Evolutionary conservation across 371 early-diverging fungal genomes (phyloP), one percentile per base, ranked within the genome.

Genomic region (Sporodiniella umbellata): DNA sequence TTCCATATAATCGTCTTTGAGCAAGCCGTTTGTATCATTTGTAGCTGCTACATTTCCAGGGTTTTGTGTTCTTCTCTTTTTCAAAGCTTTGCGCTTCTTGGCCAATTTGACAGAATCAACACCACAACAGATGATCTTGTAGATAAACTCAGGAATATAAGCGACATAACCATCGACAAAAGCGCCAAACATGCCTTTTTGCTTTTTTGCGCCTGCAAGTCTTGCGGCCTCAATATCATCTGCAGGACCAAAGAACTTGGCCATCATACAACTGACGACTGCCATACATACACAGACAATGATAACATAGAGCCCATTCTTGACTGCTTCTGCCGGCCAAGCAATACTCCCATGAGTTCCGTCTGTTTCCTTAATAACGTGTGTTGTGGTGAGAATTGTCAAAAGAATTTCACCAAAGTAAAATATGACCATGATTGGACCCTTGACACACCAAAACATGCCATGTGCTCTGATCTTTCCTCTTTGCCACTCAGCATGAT

Each of bases 371-470:
- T 73, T 61, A 45, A 77, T 77, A 0, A 77, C 68, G 31, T 62
- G 31, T 2, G 15, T 37, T 3, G 62, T 64, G 2, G 62, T 48
- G 15, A 77, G 48, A 8, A 57, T 48, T 12, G 62, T 56, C 2
- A 77, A 33, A 2, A 73, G 46, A 14, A 77, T 59, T 40, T 77
- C 71, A 21, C 73, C 77, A 42, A 77, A 26, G 48, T 73, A 77
- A 40, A 77, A 77, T 12, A 64, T 73, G 19, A 62, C 51, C 74
- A 73, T 71, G 28, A 77, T 73, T 1, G 77, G 77, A 8, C 77
- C 73, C 37, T 76, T 76, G 58, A 76, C 73, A 45, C 71, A 76
- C 77, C 77, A 76, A 50, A 76, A 76, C 66, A 73, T 70, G 33
- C 73, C 77, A 31, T 77, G 77, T 1, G 77, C 71, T 2, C 42